A percentile compares a stretch with the other conserved stretches of the same genome.
Conservation (phyloP, 306 rosid genomes). For the Cyamopsis tetragonoloba region DNA sequence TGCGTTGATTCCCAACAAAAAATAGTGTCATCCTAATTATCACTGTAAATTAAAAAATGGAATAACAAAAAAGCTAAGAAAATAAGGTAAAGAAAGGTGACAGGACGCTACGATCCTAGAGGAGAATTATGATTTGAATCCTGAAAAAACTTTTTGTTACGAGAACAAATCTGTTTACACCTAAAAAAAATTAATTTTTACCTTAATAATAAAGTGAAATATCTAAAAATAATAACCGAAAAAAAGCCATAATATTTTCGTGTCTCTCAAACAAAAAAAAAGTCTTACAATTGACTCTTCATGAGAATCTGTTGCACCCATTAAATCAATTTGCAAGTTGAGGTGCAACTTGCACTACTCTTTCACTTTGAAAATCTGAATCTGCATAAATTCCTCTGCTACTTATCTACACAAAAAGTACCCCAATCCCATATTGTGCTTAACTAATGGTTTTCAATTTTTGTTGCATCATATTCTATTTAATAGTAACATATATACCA, state of each 20-base stretch:
- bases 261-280: neutral
- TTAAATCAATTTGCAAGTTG: conserved; percentile 48
- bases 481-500: too few relatives aligned
- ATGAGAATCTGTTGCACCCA: conserved; percentile 34
- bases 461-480: conserved; percentile 33
- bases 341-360: conserved; percentile 41
- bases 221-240: too few relatives aligned
- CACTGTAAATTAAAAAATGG: conserved; percentile 22
- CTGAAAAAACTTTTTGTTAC: too few relatives aligned
- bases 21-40: conserved; percentile 5
- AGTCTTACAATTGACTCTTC: conserved; percentile 48
- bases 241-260: too few relatives aligned
- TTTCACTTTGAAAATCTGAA: conserved; percentile 32
- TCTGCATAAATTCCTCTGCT: conserved; percentile 44
- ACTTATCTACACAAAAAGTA: conserved; percentile 30
- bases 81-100: too few relatives aligned
- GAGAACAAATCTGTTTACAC: too few relatives aligned
- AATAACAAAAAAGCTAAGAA: conserved; percentile 28
- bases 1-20: conserved; percentile 28
- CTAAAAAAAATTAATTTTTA: too few relatives aligned
- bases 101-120: too few relatives aligned
- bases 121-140: too few relatives aligned
- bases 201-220: too few relatives aligned
- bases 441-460: conserved; percentile 27
- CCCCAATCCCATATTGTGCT: conserved; percentile 29